phyloP scores from a whole-genome alignment of 2,329 filamentous ascomycete genomes.

The Calonectria crousiana region DNA sequence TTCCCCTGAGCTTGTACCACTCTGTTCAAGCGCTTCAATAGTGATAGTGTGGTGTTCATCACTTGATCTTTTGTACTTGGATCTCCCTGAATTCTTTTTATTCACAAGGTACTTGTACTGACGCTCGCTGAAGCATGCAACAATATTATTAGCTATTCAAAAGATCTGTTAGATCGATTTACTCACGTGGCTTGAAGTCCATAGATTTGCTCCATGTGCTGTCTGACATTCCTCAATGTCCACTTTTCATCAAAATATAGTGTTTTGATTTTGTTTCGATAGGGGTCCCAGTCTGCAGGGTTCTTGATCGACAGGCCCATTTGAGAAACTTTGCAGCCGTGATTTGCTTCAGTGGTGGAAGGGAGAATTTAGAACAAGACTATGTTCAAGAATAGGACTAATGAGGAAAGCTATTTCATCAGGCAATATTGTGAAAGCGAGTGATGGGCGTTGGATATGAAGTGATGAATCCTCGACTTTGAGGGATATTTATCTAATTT shows the following conservation, averaged over 20 bases:
- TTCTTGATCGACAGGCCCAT: not conserved
- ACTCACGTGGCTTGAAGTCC: not conserved
- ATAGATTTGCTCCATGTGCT: not conserved
- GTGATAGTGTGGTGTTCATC: not conserved
- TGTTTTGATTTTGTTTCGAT: not conserved
- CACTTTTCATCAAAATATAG: not conserved
- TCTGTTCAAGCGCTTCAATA: not conserved
- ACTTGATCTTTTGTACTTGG: not conserved
- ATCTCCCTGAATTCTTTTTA: not conserved
- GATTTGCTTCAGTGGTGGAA: too few species aligned
- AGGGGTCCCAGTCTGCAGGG: not conserved
- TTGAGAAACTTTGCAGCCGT: too few species aligned
- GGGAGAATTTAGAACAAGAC: too few species aligned
- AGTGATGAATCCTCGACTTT: too few species aligned
- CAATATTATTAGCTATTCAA: not conserved
- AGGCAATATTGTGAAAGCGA: too few species aligned
- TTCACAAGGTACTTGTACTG: not conserved
- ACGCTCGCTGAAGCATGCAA: not conserved
- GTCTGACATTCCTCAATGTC: not conserved
- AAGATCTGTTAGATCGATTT: not conserved
- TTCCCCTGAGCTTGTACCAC: too few species aligned
- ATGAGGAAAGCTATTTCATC: too few species aligned
- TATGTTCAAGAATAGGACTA: too few species aligned
- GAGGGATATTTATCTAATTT: too few species aligned
- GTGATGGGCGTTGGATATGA: too few species aligned